Percentiles rank a stretch among this genome's conserved stretches.
phyloP scores from a whole-genome alignment of 805 yeast species.

The Ogataea paraovalis region DNA sequence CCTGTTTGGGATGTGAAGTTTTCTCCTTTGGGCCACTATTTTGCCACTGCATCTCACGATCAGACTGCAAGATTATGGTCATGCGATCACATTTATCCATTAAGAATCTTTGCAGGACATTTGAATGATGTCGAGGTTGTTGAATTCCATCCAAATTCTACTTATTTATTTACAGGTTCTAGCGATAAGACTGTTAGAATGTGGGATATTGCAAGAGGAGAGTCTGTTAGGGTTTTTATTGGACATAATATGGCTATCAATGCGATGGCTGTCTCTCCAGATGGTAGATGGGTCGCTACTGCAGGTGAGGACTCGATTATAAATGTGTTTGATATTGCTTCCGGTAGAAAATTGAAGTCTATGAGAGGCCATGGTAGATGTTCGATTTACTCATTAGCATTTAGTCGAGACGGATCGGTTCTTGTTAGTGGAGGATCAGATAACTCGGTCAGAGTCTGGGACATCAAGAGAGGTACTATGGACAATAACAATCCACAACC shows the following conservation, averaged over 20 bases:
- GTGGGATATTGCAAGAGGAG: constrained; percentile 95
- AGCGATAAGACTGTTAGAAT: constrained; percentile 92
- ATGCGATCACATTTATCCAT: constrained; percentile 94
- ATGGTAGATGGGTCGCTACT: constrained; percentile 93
- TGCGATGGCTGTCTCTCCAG: constrained; percentile 86
- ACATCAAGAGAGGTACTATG: constrained; percentile 76
- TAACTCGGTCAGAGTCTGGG: constrained; percentile 94
- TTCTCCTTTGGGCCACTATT: constrained; percentile 94
- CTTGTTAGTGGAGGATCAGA: constrained; percentile 92
- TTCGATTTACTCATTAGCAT: constrained; percentile 78
- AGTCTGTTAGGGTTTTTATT: constrained; percentile 83
- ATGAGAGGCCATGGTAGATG: constrained; percentile 95
- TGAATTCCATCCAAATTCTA: constrained; percentile 93
- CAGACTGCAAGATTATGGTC: constrained; percentile 98
- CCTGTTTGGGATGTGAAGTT: constrained; percentile 98
- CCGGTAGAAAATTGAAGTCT: constrained; percentile 80
- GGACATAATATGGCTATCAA: constrained; percentile 92
- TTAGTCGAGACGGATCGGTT: constrained; percentile 83
- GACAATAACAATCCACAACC: constrained; percentile 68
- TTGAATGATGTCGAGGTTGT: constrained; percentile 94
- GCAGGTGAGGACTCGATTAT: constrained; percentile 92
- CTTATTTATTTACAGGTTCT: constrained; percentile 91
- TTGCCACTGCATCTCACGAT: constrained; percentile 97
- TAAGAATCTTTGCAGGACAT: constrained; percentile 96
- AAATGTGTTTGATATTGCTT: constrained; percentile 90